Evolutionary conservation across 371 early-diverging fungal species (phyloP), one percentile per base, ranked within the genome.

Genomic region (Rhizopus microsporus): DNA sequence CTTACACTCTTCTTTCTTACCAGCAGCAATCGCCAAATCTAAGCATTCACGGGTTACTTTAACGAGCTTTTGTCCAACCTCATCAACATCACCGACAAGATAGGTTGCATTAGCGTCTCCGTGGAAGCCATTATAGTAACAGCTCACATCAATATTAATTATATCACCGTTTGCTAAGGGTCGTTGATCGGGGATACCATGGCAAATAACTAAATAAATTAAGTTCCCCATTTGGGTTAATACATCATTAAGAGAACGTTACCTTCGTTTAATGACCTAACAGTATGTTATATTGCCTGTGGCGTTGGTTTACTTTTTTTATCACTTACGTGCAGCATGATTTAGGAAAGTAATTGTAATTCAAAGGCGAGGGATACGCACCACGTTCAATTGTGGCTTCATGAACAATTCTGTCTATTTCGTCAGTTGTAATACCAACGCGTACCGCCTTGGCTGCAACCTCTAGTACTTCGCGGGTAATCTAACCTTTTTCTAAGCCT

Each of bases 281-380:
- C 29, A 35, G 5, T 37, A 47, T 56, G 53, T 48, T 56, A 40
- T 46, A 47, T 23, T 2, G 34, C 15, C 23, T 43, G 78, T 47
- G 72, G 65, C 23, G 79, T 74, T 57, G 85, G 83, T 67, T 88
- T 84, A 12, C 49, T 13, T 12, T 15, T 6, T 17, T 30, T 37
- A 15, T 15, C 43, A 88, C 84, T 71, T 88, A 89, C 62, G 93
- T 96, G 84, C 97, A 96, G 66, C 89, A 85, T 12, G 95, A 90
- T 65, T 93, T 93, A 13, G 96, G 96, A 68, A 94, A 96, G 16
- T 88, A 81, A 69, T 90, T 83, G 79, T 97, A 96, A 81, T 96
- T 96, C 55, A 97, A 76, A 32, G 97, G 94, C 0, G 96, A 96
- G 33, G 98, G 98, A 70, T 98, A 98, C 6, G 87, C 86, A 35